Conservation (phyloP, 2,329 filamentous ascomycete species). For the Aaosphaeria pasadenensis region DNA sequence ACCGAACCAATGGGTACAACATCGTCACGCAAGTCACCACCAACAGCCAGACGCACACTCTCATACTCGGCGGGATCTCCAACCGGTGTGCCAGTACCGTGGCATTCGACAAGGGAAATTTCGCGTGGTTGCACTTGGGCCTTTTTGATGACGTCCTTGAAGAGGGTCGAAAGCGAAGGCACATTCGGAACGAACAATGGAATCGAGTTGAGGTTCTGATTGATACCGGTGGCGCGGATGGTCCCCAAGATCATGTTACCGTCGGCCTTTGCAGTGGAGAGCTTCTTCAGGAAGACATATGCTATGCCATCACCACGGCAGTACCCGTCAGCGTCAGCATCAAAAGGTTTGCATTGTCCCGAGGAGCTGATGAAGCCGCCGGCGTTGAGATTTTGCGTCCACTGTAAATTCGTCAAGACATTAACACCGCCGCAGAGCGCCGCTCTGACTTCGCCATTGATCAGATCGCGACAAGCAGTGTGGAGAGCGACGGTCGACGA, state of each 20-base stretch:
- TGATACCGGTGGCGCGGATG: constrained; percentile 25
- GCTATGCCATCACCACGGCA: constrained; percentile 52
- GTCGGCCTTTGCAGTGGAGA: constrained; percentile 51
- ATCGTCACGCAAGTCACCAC: neutral
- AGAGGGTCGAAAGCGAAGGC: constrained; percentile 10
- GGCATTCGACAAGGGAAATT: constrained; percentile 12
- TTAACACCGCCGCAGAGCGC: constrained; percentile 39
- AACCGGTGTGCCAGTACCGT: constrained; percentile 14
- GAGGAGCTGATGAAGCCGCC: constrained; percentile 44
- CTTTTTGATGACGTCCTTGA: constrained; percentile 7
- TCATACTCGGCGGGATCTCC: constrained; percentile 1
- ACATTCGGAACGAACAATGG: constrained; percentile 13
- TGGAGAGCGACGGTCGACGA: constrained; percentile 29
- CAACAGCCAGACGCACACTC: neutral
- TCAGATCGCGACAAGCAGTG: constrained; percentile 22
- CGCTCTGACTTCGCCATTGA: constrained; percentile 21
- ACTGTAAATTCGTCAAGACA: constrained; percentile 26
- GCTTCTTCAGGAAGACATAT: constrained; percentile 49
- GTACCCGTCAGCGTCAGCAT: constrained; percentile 49
- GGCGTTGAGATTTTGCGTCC: constrained; percentile 31
- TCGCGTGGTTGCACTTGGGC: constrained; percentile 6
- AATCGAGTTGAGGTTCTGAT: constrained; percentile 11
- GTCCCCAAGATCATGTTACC: constrained; percentile 48
- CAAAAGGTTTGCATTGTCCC: constrained; percentile 45
- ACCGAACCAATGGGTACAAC: neutral